Evolutionary conservation across 257 asterid species (phyloP), one percentile per base, ranked within the genome.

Genomic region (Voacanga thouarsii): DNA sequence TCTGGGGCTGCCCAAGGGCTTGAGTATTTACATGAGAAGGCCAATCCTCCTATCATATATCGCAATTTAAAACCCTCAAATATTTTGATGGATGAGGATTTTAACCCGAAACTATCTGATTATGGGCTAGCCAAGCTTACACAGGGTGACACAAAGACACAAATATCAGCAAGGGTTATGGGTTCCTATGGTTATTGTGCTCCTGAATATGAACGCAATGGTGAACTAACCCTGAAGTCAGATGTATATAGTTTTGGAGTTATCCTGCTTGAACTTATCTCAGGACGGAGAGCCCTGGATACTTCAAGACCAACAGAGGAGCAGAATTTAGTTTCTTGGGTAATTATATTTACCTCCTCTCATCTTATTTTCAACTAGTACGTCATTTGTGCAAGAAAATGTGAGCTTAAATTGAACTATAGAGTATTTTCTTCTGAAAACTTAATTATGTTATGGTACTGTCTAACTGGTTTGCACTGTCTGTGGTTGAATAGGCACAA

Each of bases 171-270:
- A 1, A 84, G 90, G 56, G 87, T 91, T 18, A 87, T 94, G 87
- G 91, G 92, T 7, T 81, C 87, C 8, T 83, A 88, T 61, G 97
- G 98, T 18, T 91, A 94, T 61, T 80, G 87, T 81, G 98, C 97
- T 19, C 98, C 97, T 0, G 97, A 94, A 64, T 94, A 84, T 10
- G 97, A 92, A 69, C 83, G 88, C 63, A 87, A 86, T 0, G 96
- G 95, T 26, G 96, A 85, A 50, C 88, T 89, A 77, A 87, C 97
- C 0, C 68, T 79, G 65, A 94, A 91, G 78, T 90, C 97, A 8
- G 99, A 94, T 73, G 94, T 94, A 6, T 94, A 92, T 71, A 91
- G 95, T 73, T 94, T 90, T 53, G 97, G 97, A 3, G 94, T 94
- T 5, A 88, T 92, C 66, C 71, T 94, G 44, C 84, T 94, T 24